Evolutionary conservation across 2,329 filamentous ascomycete species (phyloP), one percentile per base, ranked within the genome.

Genomic region (Septoria petroselini): DNA sequence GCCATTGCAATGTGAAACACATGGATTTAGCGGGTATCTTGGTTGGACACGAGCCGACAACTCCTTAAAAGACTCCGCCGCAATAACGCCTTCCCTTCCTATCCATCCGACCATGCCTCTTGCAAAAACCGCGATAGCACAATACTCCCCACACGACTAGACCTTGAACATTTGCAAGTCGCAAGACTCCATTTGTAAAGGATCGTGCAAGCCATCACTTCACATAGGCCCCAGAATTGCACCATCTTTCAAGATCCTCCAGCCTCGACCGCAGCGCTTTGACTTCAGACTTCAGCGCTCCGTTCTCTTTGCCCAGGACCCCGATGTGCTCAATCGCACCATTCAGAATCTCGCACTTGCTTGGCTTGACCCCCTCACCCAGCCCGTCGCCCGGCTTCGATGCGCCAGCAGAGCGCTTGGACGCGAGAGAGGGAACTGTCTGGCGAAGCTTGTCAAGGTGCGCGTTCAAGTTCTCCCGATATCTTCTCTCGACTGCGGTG

Each of bases 391-490:
- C 56, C 1, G 46, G 30, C 41, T 55, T 57, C 14, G 49, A 48
- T 15, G 33, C 48, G 19, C 48, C 57, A 25, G 52, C 54, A 14
- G 48, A 39, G 41, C 52, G 55, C 41, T 50, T 61, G 15, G 54
- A 53, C 15, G 63, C 63, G 29, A 68, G 45, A 3, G 60, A 52
- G 3, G 65, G 64, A 12, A 69, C 61, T 3, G 62, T 61, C 41
- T 62, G 55, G 19, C 65, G 61, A 5, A 69, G 57, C 21, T 63
- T 62, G 27, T 67, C 64, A 21, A 69, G 59, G 44, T 68, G 65
- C 7, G 61, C 57, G 41, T 69, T 69, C 19, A 69, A 59, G 34
- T 68, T 68, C 50, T 69, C 66, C 7, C 67, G 57, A 54, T 69
- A 69, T 37, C 67, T 60, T 25, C 65, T 60, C 50, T 68, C 65